Evolutionary conservation across 257 asterid species (phyloP).

Genomic region (Thymus quinquecostatus): DNA sequence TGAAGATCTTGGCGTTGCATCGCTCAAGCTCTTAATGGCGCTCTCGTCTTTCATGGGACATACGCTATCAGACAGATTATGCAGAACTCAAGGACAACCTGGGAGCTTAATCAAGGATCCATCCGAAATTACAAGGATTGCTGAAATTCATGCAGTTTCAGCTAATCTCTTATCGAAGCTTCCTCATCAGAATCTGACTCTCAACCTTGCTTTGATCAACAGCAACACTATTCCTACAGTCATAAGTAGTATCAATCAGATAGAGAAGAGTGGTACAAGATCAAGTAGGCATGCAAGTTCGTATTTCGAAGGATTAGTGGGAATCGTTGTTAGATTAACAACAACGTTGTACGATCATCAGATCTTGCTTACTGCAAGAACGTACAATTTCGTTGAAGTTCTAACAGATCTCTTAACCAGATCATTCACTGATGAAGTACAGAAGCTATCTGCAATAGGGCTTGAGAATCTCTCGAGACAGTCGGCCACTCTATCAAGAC

Average conservation of each 20-base stretch:
- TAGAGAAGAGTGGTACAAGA: constrained; percentile 58
- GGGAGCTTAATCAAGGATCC: constrained; percentile 57
- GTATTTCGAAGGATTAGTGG: constrained; percentile 81
- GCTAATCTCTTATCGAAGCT: constrained; percentile 71
- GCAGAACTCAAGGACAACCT: constrained; percentile 74
- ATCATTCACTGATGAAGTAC: constrained; percentile 74
- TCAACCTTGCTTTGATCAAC: constrained; percentile 69
- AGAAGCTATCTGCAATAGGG: constrained; percentile 62
- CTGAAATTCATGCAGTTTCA: constrained; percentile 71
- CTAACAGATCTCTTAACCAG: constrained; percentile 60
- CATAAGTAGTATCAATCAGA: constrained; percentile 50
- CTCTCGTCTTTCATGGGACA: constrained; percentile 76
- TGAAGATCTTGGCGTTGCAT: constrained; percentile 62
- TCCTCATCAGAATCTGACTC: constrained; percentile 74
- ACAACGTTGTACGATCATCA: constrained; percentile 72
- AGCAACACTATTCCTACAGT: constrained; percentile 44
- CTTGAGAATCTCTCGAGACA: constrained; percentile 72
- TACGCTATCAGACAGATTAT: constrained; percentile 65
- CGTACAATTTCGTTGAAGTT: constrained; percentile 53
- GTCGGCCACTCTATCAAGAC: constrained; percentile 55
- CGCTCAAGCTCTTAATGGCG: constrained; percentile 56
- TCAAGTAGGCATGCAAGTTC: constrained; percentile 62
- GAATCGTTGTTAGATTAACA: constrained; percentile 73
- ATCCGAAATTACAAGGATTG: constrained; percentile 46
- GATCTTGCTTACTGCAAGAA: constrained; percentile 51